Evolutionary conservation across 495 filamentous ascomycete genomes (phyloP), one percentile per base, ranked within the genome.

Genomic region (Penicillium subrubescens): DNA sequence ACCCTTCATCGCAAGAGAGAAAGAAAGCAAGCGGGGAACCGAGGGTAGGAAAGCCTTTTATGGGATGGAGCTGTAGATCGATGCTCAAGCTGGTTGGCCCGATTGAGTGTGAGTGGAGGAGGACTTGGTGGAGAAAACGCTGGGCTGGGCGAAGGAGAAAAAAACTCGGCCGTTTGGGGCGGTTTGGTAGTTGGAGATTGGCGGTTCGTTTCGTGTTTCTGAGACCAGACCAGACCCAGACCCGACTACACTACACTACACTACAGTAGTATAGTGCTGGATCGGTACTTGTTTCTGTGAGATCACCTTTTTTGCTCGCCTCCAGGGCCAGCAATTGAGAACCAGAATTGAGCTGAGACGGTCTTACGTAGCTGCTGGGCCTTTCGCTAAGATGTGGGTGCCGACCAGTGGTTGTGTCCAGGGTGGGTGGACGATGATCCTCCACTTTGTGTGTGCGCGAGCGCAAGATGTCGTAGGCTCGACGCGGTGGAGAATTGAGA

Each of bases 1-100:
- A 56, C 66, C 58, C 35, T 71, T 70, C 79, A 80, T 82, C 52
- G 57, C 67, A 39, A 56, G 41, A 48, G 17, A 55, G 50, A 37
- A 46, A 39, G 52, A 34, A 15, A 58, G 52, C 43, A 17, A 29
- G 31, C 51, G n/a, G 54, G 50, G 35, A 53, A 31, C 8, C 23
- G 52, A 53, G 61, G n/a, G 41, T 7, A 8, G 27, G 8, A n/a
- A 56, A 14, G 46, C 55, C 43, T 67, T 67, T 64, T 61, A 61
- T 55, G 56, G 60, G 39, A 52, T 3, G 19, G 35, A 17, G 29
- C 27, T 56, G 50, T 63, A 61, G 60, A 62, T 67, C 64, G 60
- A 62, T 50, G 48, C 33, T 41, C 3, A 19, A 54, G 39, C 39
- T 54, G 50, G 60, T 62, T 61, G 50, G 59, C 19, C 29, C 52